Conservation (phyloP, 2,329 filamentous ascomycete genomes). For the Cadophora gregata region DNA sequence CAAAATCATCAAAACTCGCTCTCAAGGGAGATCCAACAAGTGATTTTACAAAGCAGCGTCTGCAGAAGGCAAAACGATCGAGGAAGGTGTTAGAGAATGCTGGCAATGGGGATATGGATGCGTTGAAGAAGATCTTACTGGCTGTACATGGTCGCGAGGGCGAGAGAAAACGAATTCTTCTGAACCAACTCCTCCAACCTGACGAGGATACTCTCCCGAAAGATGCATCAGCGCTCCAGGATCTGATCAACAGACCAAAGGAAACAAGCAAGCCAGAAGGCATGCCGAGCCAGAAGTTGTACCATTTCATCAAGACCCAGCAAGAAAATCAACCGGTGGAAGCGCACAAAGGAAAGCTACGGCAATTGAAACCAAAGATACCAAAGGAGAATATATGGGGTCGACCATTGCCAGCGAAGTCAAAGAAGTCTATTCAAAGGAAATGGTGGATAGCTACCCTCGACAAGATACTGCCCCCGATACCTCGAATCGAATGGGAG, state of each 20-base stretch:
- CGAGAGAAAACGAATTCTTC: constrained; percentile 55
- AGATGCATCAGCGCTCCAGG: constrained; percentile 51
- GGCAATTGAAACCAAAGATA: constrained; percentile 45
- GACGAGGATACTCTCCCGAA: constrained; percentile 46
- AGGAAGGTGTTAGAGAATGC: constrained; percentile 59
- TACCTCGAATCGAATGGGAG: constrained; percentile 61
- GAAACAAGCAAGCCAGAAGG: not conserved
- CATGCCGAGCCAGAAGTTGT: constrained; percentile 31
- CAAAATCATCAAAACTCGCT: not conserved
- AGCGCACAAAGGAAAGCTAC: constrained; percentile 25
- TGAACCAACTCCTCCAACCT: constrained; percentile 47
- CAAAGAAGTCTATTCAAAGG: constrained; percentile 51
- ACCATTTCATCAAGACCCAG: constrained; percentile 38
- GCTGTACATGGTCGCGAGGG: constrained; percentile 60
- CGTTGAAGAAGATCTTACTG: constrained; percentile 55
- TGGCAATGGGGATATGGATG: constrained; percentile 54
- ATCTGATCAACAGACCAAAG: constrained; percentile 28
- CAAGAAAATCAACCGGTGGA: constrained; percentile 28
- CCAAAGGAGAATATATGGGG: constrained; percentile 58
- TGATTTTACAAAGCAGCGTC: constrained; percentile 34
- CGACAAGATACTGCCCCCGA: constrained; percentile 58
- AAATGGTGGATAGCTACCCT: constrained; percentile 55
- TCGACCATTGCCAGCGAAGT: constrained; percentile 48
- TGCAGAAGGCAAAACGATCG: constrained; percentile 49
- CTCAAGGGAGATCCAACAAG: not conserved